Base-by-base conservation (phyloP, 2,329 filamentous ascomycete species). In the Aspergillus sp. region DNA sequence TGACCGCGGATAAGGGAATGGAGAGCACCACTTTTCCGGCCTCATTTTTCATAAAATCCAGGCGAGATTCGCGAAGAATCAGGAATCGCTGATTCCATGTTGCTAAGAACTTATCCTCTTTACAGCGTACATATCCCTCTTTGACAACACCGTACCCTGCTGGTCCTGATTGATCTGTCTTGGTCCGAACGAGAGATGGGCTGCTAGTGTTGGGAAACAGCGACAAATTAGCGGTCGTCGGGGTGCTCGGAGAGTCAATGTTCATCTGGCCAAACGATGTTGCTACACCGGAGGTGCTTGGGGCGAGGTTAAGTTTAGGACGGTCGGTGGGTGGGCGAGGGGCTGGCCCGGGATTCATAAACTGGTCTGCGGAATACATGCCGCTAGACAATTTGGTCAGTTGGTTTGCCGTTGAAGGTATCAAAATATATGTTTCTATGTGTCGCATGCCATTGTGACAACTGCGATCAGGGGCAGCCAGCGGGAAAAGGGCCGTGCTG, bases 261-360 rank as follows among this genome's bases (percentile, higher is more conserved):
- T 84, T 88, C 81, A 93, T 85, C 68, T 88, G 89, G 49, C 69
- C 70, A 57, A 79, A 79, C 58, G 88, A 89, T 81, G 93, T 91
- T 22, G 72, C 67, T 76, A 87, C 93, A 62, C 88, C 81, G 72
- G 87, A 90, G 67, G 80, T 61, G 86, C 84, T 71, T 85, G 89
- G 60, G 88, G 92, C 42, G 59, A 96, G 83, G 68, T 88, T 87
- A 65, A 96, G 85, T 70, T 90, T 88, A 60, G 92, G 90, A 68
- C 90, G 86, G 70, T 95, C 90, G 59, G 84, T 88, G 18, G 93
- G 95, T 60, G 95, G 93, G 68, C 90, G 89, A 64, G 95, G 95
- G 65, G 95, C 93, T 67, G 95, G 93, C 64, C 95, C 92, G 61
- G 95, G 92, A 76, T 98, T 98, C 90, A 98, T 96, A 80, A 98